Evolutionary conservation across 2,329 filamentous ascomycete species (phyloP), one percentile per base, ranked within the genome.

Genomic region (Pleomassaria siparia): DNA sequence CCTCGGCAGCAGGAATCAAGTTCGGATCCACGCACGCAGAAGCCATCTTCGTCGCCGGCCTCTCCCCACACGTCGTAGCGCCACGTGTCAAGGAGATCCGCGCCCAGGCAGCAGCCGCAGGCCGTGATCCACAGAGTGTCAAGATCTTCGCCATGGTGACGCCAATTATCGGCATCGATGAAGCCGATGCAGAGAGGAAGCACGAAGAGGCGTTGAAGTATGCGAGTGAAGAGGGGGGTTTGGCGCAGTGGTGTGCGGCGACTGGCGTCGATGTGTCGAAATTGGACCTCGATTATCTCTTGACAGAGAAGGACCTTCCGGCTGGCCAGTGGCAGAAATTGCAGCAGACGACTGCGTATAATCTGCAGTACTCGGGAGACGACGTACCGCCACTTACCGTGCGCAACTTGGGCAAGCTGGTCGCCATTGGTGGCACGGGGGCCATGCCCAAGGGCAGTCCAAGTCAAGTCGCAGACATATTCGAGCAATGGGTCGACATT

Each of bases 181-280:
- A 85, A 50, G 82, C 83, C 45, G 84, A 86, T 60, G 85, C 86
- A 0, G 67, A 75, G 46, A 77, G 75, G 10, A 88, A 87, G 67
- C 81, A 83, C 43, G 66, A 74, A 1, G 80, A 86, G 7, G 81
- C 81, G 48, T 72, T 78, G 11, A 73, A 77, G 43, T 80, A 86
- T 56, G 85, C 82, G 0, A 77, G 77, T 4, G 74, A 79, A 40
- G 85, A 84, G 55, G 86, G 86, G 2, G 85, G 84, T 0, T 63
- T 88, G 44, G 83, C 85, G 1, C 68, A 88, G 21, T 89, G 88
- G 57, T 84, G 84, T 12, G 86, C 85, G 2, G 88, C 85, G 82
- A 87, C 85, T 0, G 86, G 82, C 1, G 81, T 85, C 40, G 81
- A 86, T 58, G 68, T 85, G 30, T 72, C 75, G 5, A 67, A 74